These are phyloP conservation scores for Penicillium freii DNA, from an alignment of 2,329 filamentous ascomycete species.

Conservation along the genomic window DNA sequence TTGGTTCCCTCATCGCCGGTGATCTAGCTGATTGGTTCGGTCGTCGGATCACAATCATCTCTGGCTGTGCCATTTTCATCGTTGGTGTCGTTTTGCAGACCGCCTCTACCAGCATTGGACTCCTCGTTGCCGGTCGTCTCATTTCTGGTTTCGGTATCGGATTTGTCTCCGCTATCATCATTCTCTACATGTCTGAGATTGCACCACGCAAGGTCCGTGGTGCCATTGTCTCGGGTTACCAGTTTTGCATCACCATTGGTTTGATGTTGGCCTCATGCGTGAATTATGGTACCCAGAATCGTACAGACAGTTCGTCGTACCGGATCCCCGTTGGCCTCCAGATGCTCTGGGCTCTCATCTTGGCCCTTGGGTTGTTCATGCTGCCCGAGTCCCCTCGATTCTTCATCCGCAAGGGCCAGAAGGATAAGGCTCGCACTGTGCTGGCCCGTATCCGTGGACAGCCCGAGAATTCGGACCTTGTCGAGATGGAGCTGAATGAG, in stretches of 20 bases:
- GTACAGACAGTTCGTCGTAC: conserved; percentile 64
- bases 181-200: conserved; percentile 86
- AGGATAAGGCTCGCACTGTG: conserved; percentile 61
- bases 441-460: conserved; percentile 73
- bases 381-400: conserved; percentile 84
- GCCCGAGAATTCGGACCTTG: conserved; percentile 67
- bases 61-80: conserved; percentile 68
- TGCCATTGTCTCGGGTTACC: conserved; percentile 76
- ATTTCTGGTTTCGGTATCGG: conserved; percentile 76
- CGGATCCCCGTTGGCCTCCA: conserved; percentile 79
- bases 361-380: conserved; percentile 68
- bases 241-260: conserved; percentile 80
- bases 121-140: conserved; percentile 70
- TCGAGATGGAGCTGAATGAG: conserved; percentile 76
- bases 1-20: conserved; percentile 73
- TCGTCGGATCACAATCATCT: conserved; percentile 62
- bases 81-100: conserved; percentile 68
- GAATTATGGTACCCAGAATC: conserved; percentile 67
- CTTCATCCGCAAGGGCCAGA: conserved; percentile 73
- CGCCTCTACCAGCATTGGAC: conserved; percentile 53
- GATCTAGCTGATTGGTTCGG: conserved; percentile 74
- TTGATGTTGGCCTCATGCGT: conserved; percentile 72
- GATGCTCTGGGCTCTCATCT: conserved; percentile 75
- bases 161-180: conserved; percentile 76
- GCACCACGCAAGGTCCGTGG: conserved; percentile 70